phyloP scores from a whole-genome alignment of 2,329 filamentous ascomycete species.

The Paecilomyces variotii region DNA sequence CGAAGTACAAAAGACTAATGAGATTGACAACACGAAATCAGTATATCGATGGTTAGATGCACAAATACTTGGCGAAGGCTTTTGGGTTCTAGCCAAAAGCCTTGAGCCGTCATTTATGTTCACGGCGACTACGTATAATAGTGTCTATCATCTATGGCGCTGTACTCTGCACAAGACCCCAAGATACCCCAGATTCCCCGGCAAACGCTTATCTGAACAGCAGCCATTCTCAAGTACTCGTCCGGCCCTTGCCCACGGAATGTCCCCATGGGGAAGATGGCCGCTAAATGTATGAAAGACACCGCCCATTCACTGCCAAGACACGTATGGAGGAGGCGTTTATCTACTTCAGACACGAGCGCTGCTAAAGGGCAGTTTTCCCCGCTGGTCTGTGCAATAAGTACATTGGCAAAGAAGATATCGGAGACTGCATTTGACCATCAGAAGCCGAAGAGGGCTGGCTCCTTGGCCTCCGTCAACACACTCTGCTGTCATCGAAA shows the following conservation, averaged over 20 bases:
- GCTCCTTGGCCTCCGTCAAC: background rate
- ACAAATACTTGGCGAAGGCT: too few species aligned
- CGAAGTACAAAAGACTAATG: background rate
- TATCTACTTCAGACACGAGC: background rate
- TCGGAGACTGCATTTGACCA: background rate
- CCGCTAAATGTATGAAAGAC: background rate
- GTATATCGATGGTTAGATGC: background rate
- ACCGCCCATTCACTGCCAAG: background rate
- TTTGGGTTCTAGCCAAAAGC: background rate
- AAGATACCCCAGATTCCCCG: background rate
- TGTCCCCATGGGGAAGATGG: background rate
- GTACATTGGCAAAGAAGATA: background rate
- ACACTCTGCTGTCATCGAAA: background rate
- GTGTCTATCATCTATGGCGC: background rate
- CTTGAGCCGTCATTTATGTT: background rate
- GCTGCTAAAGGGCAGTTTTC: background rate
- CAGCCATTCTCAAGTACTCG: background rate
- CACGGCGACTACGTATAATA: background rate
- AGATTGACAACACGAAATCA: background rate
- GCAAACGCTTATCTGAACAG: background rate
- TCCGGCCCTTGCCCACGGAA: background rate
- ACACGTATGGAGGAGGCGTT: background rate
- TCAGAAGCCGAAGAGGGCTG: background rate
- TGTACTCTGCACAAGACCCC: background rate
- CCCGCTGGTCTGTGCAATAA: background rate